Evolutionary conservation across 2,329 filamentous ascomycete genomes (phyloP).

Genomic region (Trichoderma oligosporum): DNA sequence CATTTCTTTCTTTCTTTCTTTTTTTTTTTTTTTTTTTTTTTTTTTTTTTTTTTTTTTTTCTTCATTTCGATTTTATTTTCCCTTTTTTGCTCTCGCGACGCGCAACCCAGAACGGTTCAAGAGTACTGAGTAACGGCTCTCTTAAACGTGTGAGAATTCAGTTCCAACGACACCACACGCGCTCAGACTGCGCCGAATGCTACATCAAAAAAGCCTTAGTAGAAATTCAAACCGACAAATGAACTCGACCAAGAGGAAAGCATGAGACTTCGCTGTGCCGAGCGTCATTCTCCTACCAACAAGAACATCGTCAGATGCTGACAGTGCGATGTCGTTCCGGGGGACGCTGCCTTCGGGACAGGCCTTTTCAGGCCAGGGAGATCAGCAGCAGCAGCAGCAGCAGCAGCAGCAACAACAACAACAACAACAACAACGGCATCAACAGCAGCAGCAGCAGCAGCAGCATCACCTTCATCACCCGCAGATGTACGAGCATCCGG

Average conservation of each 20-base stretch:
- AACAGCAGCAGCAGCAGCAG: conserved; percentile 26
- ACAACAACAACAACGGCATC: conserved; percentile 19
- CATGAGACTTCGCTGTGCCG: conserved; percentile 18
- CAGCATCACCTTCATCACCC: conserved; percentile 28
- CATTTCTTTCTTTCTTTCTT: background rate
- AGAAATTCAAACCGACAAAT: background rate
- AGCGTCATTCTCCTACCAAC: conserved; percentile 17
- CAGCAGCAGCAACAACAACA: conserved; percentile 29
- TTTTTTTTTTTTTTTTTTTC: background rate
- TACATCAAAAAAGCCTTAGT: background rate
- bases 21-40: background rate
- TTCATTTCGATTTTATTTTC: too few species aligned
- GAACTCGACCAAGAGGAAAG: conserved; percentile 10
- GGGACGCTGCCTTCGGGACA: conserved; percentile 40
- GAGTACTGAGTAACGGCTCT: background rate
- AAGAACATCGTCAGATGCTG: conserved; percentile 21
- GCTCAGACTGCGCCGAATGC: background rate
- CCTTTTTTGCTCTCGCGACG: too few species aligned
- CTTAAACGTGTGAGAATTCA: background rate
- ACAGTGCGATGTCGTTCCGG: conserved; percentile 32
- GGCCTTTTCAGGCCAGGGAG: conserved; percentile 38
- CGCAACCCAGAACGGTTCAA: background rate
- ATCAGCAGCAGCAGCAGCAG: conserved; percentile 27
- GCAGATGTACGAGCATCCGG: conserved; percentile 27
- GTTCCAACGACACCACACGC: background rate